These are phyloP conservation scores for Boletus eberwhitei DNA, from an alignment of 768 basidiomycete species.

Conservation along the genomic window DNA sequence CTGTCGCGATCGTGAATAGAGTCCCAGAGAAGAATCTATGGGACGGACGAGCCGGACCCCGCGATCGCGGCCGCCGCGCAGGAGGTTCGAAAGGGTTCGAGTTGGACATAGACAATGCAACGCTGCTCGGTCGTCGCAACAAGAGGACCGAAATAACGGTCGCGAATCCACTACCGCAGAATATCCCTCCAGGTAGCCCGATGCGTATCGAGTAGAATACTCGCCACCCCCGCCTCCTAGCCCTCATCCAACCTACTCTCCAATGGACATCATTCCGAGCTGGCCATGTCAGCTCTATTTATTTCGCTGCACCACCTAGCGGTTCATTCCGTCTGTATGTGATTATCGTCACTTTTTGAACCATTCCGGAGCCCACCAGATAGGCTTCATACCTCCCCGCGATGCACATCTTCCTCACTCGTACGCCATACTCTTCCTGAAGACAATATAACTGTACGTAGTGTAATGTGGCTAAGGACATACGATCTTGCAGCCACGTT, in stretches of 20 bases:
- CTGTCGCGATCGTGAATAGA: conserved; percentile 8
- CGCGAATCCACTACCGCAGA: conserved; percentile 35
- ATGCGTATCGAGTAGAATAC: conserved; percentile 27
- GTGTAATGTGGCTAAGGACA: conserved; percentile 17
- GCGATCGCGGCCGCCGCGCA: conserved; percentile 49
- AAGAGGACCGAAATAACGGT: conserved; percentile 33
- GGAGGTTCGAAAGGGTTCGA: conserved; percentile 56
- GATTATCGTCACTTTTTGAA: background rate
- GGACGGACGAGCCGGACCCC: conserved; percentile 67
- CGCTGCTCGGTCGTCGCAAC: conserved; percentile 74
- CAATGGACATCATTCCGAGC: background rate
- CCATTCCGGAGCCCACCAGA: background rate
- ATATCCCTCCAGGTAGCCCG: conserved; percentile 29
- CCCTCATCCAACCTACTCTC: background rate
- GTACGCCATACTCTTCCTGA: conserved; percentile 12
- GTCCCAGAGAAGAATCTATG: conserved; percentile 32
- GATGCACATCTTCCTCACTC: conserved; percentile 12
- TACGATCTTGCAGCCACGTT: conserved; percentile 1
- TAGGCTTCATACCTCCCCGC: background rate
- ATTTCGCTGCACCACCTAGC: background rate
- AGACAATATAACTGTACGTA: conserved; percentile 6
- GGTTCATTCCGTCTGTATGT: background rate
- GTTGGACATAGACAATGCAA: conserved; percentile 82
- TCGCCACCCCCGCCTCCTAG: background rate
- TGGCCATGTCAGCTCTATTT: background rate